Base-by-base conservation (phyloP, 139 green algal genomes). In the Spirogloea muscicola region DNA sequence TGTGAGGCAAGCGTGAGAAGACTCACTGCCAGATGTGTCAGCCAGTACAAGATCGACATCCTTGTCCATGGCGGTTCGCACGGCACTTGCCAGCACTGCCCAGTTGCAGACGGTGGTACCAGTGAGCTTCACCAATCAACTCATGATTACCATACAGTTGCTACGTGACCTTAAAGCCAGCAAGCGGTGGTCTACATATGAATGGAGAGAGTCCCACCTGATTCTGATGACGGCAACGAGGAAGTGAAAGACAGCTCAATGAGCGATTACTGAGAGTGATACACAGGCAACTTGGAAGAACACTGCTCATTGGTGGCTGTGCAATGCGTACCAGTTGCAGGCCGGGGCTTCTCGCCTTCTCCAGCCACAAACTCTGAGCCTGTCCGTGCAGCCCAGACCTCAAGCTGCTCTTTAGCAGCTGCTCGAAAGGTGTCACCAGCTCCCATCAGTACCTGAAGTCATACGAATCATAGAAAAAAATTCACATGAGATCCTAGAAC, bases 341-440 rank as follows among this genome's bases (percentile, higher is more conserved):
- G 75, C 10, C 79, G 44, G 2, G 51, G 18, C 40, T 85, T 83
- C n/a, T 63, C 57, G 2, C 37, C 36, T 7, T 71, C 68, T 2
- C 3, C 34, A 0, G 1, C 29, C 34, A 73, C 21, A 3, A 82
- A 89, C 3, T 77, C 41, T 0, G 89, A 88, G 0, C 79, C 85
- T 0, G 86, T 84, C 13, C 94, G 84, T 25, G 86, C 79, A 0
- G 83, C 88, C 94, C 94, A 98, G 70, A 89, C 85, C 39, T 85
- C 80, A 36, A 99, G 87, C 88, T 99, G 94, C 88, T 99, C 94
- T 3, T 70, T 83, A 4, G 94, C 94, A 6, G 94, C 94, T 4
- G 94, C 94, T 4, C 94, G 75, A 87, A 97, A 99, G 10, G 94
- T 99, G 86, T 99, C 94, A 9, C 94, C 94, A 1, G 92, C 87